Conservation (phyloP, 306 rosid species). For the Corylus avellana region DNA sequence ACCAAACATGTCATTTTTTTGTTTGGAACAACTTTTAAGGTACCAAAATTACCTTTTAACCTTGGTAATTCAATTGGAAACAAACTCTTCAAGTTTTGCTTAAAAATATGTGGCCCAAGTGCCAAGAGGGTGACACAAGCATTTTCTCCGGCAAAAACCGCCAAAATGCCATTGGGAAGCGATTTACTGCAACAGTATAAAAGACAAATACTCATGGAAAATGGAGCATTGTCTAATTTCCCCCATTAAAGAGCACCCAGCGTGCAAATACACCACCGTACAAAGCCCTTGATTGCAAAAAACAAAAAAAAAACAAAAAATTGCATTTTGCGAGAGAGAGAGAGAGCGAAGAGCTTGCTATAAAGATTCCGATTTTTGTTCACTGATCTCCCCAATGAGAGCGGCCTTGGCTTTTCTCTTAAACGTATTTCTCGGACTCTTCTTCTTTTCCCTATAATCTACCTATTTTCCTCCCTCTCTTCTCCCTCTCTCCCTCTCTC, state of each 20-base stretch:
- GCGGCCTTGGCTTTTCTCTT: slow-evolving; percentile 74
- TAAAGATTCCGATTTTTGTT: slow-evolving; percentile 69
- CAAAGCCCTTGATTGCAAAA: slow-evolving; percentile 35
- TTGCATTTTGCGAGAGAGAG: neutral
- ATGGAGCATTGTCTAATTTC: slow-evolving; percentile 16
- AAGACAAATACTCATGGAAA: slow-evolving; percentile 17
- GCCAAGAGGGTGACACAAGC: neutral
- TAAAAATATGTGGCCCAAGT: neutral
- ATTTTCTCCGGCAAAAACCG: slow-evolving; percentile 26
- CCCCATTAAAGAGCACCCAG: slow-evolving; percentile 1
- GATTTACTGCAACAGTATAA: slow-evolving; percentile 5
- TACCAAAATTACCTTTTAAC: no score
- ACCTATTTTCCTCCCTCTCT: slow-evolving; percentile 9
- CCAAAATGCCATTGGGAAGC: slow-evolving; percentile 21
- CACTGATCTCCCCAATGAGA: slow-evolving; percentile 50
- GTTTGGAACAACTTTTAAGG: no score
- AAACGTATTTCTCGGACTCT: slow-evolving; percentile 35
- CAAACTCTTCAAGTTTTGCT: no score
- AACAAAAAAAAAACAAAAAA: slow-evolving; percentile 3
- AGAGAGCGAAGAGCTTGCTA: slow-evolving; percentile 32
- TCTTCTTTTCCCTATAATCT: slow-evolving; percentile 5
- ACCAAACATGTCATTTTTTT: no score
- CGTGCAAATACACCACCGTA: slow-evolving; percentile 5
- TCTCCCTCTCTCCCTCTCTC: slow-evolving; percentile 9
- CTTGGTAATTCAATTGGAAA: no score